These are phyloP conservation scores for Podaxis sp. DNA, from an alignment of 768 basidiomycete genomes.

Conservation along the genomic window DNA sequence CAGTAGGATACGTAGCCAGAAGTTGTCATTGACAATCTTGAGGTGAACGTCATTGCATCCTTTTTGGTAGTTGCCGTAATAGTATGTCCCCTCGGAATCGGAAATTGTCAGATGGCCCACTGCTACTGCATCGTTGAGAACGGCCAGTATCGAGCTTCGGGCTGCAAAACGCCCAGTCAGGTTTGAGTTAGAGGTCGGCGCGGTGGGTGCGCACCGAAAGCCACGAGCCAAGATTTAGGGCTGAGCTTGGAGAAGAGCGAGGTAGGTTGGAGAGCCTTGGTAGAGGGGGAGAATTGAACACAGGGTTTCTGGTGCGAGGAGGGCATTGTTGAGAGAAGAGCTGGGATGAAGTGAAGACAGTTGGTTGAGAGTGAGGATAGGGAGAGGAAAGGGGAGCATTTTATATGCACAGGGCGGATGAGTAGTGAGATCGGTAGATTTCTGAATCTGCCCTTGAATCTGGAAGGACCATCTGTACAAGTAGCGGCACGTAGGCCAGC, in stretches of 20 bases:
- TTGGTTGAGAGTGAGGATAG: conserved; percentile 9
- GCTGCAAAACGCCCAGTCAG: conserved; percentile 30
- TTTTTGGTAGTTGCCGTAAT: conserved; percentile 55
- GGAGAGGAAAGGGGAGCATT: conserved; percentile 7
- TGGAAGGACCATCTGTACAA: conserved; percentile 6
- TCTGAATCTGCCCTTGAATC: conserved; percentile 8
- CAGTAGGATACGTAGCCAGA: conserved; percentile 66
- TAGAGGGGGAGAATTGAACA: conserved; percentile 37
- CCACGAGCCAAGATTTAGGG: conserved; percentile 43
- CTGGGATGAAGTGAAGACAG: background rate
- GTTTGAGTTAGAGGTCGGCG: background rate
- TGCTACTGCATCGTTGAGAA: conserved; percentile 54
- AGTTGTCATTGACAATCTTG: conserved; percentile 53
- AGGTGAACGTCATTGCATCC: conserved; percentile 60
- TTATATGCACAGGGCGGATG: conserved; percentile 10
- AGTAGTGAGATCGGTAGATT: conserved; percentile 9
- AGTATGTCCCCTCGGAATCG: conserved; percentile 55
- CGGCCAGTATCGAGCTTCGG: conserved; percentile 54
- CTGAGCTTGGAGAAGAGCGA: conserved; percentile 41
- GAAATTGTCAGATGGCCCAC: conserved; percentile 57
- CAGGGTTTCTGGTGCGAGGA: conserved; percentile 32
- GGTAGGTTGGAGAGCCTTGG: conserved; percentile 38
- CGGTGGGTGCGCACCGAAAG: conserved; percentile 37
- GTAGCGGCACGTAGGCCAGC: conserved; percentile 15
- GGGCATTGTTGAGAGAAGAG: conserved; percentile 27